Evolutionary conservation across 2,329 filamentous ascomycete genomes (phyloP).

Genomic region (Ceratocystis harringtonii): DNA sequence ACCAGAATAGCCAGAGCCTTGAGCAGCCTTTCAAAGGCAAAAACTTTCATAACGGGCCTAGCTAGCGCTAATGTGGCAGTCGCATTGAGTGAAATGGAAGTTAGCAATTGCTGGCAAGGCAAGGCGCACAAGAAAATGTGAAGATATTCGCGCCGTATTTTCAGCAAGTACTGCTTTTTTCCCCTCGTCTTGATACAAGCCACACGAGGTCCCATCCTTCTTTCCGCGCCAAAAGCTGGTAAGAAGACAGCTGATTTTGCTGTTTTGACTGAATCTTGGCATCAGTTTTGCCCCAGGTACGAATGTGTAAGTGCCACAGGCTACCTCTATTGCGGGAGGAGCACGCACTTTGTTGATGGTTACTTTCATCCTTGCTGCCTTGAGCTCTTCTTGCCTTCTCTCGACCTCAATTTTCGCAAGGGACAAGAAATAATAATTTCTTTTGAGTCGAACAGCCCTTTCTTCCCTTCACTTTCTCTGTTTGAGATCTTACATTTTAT

Average conservation of each 20-base stretch:
- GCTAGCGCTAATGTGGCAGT: background rate
- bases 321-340: background rate
- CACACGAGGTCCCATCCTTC: background rate
- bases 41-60: background rate
- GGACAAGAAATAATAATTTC: background rate
- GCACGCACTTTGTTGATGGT: background rate
- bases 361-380: background rate
- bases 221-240: background rate
- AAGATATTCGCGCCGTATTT: background rate
- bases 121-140: background rate
- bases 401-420: background rate
- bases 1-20: background rate
- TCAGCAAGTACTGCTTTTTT: background rate
- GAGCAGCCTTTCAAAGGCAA: background rate
- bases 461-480: background rate
- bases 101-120: background rate
- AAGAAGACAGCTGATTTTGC: background rate
- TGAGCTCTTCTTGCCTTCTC: constrained; percentile 1
- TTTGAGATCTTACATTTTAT: background rate
- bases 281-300: background rate
- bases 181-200: too few species aligned
- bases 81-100: background rate
- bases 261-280: background rate
- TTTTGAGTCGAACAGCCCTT: background rate
- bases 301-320: background rate